Evolutionary conservation across 495 filamentous ascomycete genomes (phyloP).

Genomic region (Aspergillus campestris): DNA sequence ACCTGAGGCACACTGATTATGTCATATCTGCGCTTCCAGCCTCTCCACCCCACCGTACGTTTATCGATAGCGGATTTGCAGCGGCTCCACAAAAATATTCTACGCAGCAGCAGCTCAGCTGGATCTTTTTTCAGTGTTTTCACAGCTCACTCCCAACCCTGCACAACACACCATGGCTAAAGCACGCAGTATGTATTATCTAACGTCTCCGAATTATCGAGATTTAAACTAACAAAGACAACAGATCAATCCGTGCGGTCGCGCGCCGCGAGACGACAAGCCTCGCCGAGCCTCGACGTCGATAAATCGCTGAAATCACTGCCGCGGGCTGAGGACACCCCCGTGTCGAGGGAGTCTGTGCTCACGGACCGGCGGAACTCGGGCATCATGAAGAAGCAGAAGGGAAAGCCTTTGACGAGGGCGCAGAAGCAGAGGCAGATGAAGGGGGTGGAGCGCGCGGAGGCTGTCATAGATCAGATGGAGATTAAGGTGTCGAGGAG

Average conservation of each 20-base stretch:
- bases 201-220: background rate
- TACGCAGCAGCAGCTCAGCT: constrained; percentile 12
- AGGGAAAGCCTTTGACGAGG: constrained; percentile 49
- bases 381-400: constrained; percentile 61
- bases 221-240: background rate
- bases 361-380: constrained; percentile 48
- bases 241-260: constrained; percentile 50
- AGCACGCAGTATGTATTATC: constrained; percentile 28
- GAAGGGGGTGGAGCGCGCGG: constrained; percentile 66
- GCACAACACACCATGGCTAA: constrained; percentile 41
- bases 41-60: too few relatives aligned
- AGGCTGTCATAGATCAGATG: constrained; percentile 58
- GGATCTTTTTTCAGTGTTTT: background rate
- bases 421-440: constrained; percentile 60
- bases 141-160: constrained; percentile 1
- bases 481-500: constrained; percentile 64
- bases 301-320: constrained; percentile 66
- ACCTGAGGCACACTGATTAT: background rate
- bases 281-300: constrained; percentile 60
- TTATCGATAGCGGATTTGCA: constrained; percentile 2
- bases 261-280: constrained; percentile 63
- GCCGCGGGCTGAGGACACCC: constrained; percentile 45
- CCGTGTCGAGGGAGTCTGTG: constrained; percentile 46
- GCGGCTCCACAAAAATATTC: constrained; percentile 26
- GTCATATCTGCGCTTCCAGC: constrained; percentile 20